A percentile compares a stretch with the other conserved stretches of the same genome.
Conservation (phyloP, 768 basidiomycete genomes). For the Podaxis sp. region DNA sequence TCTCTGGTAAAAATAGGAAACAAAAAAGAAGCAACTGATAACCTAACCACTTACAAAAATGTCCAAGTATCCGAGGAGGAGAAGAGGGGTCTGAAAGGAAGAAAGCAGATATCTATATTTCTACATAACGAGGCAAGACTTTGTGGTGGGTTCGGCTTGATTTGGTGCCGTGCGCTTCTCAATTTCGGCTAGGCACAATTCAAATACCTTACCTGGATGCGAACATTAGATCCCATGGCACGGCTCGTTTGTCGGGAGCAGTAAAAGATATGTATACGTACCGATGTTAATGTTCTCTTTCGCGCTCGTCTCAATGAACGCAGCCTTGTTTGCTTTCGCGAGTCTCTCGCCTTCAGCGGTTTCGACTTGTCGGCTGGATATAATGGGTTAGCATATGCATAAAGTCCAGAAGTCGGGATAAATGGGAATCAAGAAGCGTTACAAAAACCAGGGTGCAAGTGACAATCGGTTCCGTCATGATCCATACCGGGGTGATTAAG, state of each 20-base stretch:
- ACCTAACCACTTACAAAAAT: neutral
- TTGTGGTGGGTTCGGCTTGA: constrained; percentile 33
- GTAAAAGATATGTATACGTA: constrained; percentile 41
- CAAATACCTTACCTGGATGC: constrained; percentile 70
- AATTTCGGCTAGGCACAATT: constrained; percentile 78
- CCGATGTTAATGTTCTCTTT: constrained; percentile 85
- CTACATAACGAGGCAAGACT: constrained; percentile 38
- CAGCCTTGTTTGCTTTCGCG: constrained; percentile 66
- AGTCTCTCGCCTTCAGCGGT: constrained; percentile 70
- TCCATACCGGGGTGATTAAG: constrained; percentile 11
- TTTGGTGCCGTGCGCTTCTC: constrained; percentile 66
- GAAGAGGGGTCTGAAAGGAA: neutral
- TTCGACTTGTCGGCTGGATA: constrained; percentile 63
- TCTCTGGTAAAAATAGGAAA: neutral
- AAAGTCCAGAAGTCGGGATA: neutral
- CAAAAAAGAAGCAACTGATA: neutral
- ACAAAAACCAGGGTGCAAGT: constrained; percentile 24
- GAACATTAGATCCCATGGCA: neutral
- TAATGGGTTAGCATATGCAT: constrained; percentile 14
- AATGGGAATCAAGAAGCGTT: constrained; percentile 7
- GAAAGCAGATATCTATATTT: constrained; percentile 5
- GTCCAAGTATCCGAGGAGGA: neutral
- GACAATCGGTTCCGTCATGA: neutral
- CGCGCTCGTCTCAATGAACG: constrained; percentile 87
- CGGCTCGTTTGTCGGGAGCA: neutral